Conservation (phyloP, 140 eudicot species). For the Senecio squalidus region DNA sequence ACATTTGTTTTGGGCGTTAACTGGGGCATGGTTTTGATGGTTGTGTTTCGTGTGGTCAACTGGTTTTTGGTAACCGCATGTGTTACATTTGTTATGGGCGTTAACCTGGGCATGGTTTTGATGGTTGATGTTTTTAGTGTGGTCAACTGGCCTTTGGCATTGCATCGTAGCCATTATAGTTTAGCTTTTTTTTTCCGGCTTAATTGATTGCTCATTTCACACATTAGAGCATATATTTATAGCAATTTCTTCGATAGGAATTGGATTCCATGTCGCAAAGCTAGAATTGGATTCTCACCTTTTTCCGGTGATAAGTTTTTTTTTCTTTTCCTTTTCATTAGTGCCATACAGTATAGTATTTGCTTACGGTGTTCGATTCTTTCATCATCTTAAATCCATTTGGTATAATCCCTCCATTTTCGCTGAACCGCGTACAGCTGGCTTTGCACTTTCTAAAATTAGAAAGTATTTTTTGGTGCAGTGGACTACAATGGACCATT, state of each 20-base stretch:
- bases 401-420: neutral
- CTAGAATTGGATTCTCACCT: slow-evolving; percentile 24
- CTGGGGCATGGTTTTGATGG: slow-evolving; percentile 4
- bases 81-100: slow-evolving; percentile 13
- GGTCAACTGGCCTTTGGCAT: slow-evolving; percentile 15
- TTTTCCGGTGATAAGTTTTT: slow-evolving; percentile 3
- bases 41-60: slow-evolving; percentile 8
- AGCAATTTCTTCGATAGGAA: slow-evolving; percentile 9
- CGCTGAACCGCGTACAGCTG: slow-evolving; percentile 3
- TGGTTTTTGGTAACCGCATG: slow-evolving; percentile 21
- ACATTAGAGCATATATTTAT: slow-evolving; percentile 17
- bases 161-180: slow-evolving; percentile 15
- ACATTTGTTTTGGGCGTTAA: slow-evolving; percentile 15
- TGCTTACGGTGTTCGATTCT: neutral
- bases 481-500: slow-evolving; percentile 3
- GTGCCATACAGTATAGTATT: slow-evolving; percentile 15
- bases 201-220: slow-evolving; percentile 10
- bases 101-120: slow-evolving; percentile 4
- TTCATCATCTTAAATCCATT: slow-evolving; percentile 7
- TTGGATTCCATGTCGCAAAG: slow-evolving; percentile 18
- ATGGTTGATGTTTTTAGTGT: slow-evolving; percentile 15
- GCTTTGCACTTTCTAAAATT: neutral
- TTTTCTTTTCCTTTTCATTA: slow-evolving; percentile 1
- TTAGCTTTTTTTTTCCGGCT: neutral
- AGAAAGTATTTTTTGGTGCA: slow-evolving; percentile 9